Base-by-base conservation (phyloP, 495 filamentous ascomycete genomes). In the Cercophora sp. region DNA sequence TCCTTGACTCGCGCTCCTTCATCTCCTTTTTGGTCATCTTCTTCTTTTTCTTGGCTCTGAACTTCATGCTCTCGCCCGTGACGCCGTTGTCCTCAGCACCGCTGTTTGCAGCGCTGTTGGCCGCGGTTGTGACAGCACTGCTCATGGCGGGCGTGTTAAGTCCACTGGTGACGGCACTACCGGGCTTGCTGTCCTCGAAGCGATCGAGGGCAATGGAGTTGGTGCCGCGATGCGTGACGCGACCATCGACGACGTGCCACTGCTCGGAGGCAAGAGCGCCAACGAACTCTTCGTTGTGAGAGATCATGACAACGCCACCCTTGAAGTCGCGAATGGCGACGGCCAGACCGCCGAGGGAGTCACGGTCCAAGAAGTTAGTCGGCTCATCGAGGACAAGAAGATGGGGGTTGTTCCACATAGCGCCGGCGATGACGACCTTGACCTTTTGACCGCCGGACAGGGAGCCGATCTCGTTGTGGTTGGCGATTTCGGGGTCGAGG, bases 401-500 rank as follows among this genome's bases (percentile, higher is more conserved):
- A 76, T 98, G 93, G 0, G 93, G 93, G 76, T 96, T 97, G 72
- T 96, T 96, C 93, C 91, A 96, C 90, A 96, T 93, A 55, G 89
- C 89, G 59, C 88, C 90, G n/a, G 93, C 92, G 40, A 98, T 82
- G 41, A 98, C 93, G 37, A 98, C 93, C 80, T 98, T 98, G 72
- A 98, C 93, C 73, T 98, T 98, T 67, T 98, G 93, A n/a, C 93
- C 93, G 72, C 93, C 93, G 4, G 91, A 96, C 4, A 98, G 78
- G 64, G 93, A 94, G 40, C 90, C 91, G 63, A 98, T 98, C 70
- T 96, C 84, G 69, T 96, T 98, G 81, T 98, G 94, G 71, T 94
- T 94, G 54, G 93, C 93, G 64, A 98, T 96, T 60, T 98, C 93
- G 2, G 93, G 91, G 66, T 96, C 93, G 36, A 98, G 79, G 26